Evolutionary conservation across 805 yeast genomes (phyloP).

Genomic region (Lachancea lanzarotensis): DNA sequence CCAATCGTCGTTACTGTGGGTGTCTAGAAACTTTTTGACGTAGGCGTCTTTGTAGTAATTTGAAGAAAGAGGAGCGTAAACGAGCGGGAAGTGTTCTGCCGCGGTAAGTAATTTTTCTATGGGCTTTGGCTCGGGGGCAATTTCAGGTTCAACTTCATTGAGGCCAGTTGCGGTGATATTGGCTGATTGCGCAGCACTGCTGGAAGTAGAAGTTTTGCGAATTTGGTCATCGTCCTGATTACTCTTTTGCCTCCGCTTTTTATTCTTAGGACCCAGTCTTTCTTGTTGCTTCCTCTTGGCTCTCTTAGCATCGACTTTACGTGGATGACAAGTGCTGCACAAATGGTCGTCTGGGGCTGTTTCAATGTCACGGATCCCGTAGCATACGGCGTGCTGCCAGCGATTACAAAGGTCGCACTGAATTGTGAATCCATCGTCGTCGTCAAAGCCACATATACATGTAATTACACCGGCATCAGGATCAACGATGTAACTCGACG

Average conservation of each 20-base stretch:
- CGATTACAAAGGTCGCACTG: conserved; percentile 90
- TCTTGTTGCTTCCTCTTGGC: conserved; percentile 39
- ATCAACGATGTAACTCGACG: conserved; percentile 52
- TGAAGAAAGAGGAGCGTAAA: conserved; percentile 30
- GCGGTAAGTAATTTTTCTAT: conserved; percentile 29
- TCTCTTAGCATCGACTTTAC: conserved; percentile 38
- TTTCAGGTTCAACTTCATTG: background rate
- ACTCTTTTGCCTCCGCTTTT: conserved; percentile 11
- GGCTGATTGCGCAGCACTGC: background rate
- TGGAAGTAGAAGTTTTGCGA: conserved; percentile 1
- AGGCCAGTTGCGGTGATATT: conserved; percentile 1
- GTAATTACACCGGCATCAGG: conserved; percentile 83
- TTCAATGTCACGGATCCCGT: conserved; percentile 62
- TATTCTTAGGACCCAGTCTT: conserved; percentile 16
- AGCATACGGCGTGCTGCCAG: conserved; percentile 95
- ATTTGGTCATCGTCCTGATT: conserved; percentile 4
- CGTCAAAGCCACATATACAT: conserved; percentile 80
- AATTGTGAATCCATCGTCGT: conserved; percentile 89
- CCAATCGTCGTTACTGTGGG: conserved; percentile 42
- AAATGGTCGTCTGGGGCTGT: conserved; percentile 78
- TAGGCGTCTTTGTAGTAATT: conserved; percentile 41
- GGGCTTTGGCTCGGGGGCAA: background rate
- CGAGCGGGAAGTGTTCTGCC: conserved; percentile 32
- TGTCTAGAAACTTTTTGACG: conserved; percentile 42
- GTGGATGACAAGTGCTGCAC: conserved; percentile 70